phyloP scores from a whole-genome alignment of 2,329 filamentous ascomycete species.

The Alternaria sp. region DNA sequence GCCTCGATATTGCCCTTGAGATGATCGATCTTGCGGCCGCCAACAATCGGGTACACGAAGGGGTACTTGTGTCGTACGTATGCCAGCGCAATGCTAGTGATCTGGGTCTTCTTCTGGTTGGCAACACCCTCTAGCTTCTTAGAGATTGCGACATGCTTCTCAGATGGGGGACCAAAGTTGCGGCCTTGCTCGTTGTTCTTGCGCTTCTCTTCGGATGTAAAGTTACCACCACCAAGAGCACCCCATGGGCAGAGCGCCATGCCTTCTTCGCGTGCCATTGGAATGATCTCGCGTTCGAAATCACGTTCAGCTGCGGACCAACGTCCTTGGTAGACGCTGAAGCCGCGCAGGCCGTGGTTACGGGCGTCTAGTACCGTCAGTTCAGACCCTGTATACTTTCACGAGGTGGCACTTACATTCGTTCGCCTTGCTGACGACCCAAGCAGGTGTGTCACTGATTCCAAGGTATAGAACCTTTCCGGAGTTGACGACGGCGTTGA shows the following conservation, averaged over 20 bases:
- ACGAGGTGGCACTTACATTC: constrained; percentile 44
- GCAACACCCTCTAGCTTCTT: constrained; percentile 69
- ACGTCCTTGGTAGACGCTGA: constrained; percentile 73
- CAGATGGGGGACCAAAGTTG: constrained; percentile 51
- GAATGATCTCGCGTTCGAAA: constrained; percentile 74
- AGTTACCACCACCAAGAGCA: constrained; percentile 59
- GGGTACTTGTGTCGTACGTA: constrained; percentile 77
- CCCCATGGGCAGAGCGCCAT: constrained; percentile 69
- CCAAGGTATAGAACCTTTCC: constrained; percentile 54
- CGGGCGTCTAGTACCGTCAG: constrained; percentile 64
- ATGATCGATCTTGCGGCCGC: constrained; percentile 76
- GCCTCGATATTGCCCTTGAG: constrained; percentile 71
- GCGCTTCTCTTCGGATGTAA: constrained; percentile 48
- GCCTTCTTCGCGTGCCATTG: constrained; percentile 70
- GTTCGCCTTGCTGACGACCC: constrained; percentile 59
- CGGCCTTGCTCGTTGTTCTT: constrained; percentile 46
- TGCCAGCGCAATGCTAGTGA: constrained; percentile 71
- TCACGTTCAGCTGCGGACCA: constrained; percentile 71
- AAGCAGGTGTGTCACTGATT: constrained; percentile 51
- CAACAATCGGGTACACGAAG: constrained; percentile 78
- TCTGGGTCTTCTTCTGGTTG: constrained; percentile 62
- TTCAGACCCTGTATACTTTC: not conserved
- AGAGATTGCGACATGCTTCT: constrained; percentile 62
- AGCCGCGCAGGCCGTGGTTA: constrained; percentile 73
- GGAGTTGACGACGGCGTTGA: constrained; percentile 46